phyloP scores from a whole-genome alignment of 805 yeast genomes.

The Grigorovia yakushimaensis region DNA sequence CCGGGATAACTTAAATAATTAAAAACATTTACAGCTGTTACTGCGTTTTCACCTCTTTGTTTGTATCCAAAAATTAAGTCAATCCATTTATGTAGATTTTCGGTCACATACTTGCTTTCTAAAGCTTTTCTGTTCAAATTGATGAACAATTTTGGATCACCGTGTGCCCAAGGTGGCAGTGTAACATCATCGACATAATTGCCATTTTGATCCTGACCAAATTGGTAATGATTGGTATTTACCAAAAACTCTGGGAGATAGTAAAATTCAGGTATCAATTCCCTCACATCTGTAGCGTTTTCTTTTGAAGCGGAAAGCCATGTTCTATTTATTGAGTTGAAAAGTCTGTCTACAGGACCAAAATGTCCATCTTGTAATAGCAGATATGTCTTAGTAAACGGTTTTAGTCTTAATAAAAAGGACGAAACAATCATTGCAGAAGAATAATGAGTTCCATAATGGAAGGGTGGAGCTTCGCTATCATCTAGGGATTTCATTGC shows the following conservation, averaged over 20 bases:
- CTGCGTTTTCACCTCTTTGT: slow-evolving; percentile 65
- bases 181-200: slow-evolving; percentile 47
- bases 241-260: slow-evolving; percentile 69
- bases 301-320: slow-evolving; percentile 76
- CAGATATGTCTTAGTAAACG: slow-evolving; percentile 71
- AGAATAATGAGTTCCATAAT: slow-evolving; percentile 88
- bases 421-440: slow-evolving; percentile 90
- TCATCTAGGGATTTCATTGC: slow-evolving; percentile 58
- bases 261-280: slow-evolving; percentile 77
- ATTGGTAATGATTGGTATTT: slow-evolving; percentile 56
- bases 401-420: slow-evolving; percentile 64
- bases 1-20: slow-evolving; percentile 82
- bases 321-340: slow-evolving; percentile 62
- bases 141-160: slow-evolving; percentile 65
- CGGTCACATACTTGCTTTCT: slow-evolving; percentile 73
- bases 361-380: slow-evolving; percentile 79
- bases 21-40: slow-evolving; percentile 61
- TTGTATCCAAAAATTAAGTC: slow-evolving; percentile 75
- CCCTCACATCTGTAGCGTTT: slow-evolving; percentile 81
- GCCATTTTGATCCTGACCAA: slow-evolving; percentile 63
- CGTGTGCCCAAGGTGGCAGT: slow-evolving; percentile 78
- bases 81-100: slow-evolving; percentile 72
- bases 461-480: slow-evolving; percentile 61
- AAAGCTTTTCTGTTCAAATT: slow-evolving; percentile 71
- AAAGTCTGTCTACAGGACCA: slow-evolving; percentile 80